phyloP scores from a whole-genome alignment of 2,329 filamentous ascomycete species.

The Penicillium digitatum region DNA sequence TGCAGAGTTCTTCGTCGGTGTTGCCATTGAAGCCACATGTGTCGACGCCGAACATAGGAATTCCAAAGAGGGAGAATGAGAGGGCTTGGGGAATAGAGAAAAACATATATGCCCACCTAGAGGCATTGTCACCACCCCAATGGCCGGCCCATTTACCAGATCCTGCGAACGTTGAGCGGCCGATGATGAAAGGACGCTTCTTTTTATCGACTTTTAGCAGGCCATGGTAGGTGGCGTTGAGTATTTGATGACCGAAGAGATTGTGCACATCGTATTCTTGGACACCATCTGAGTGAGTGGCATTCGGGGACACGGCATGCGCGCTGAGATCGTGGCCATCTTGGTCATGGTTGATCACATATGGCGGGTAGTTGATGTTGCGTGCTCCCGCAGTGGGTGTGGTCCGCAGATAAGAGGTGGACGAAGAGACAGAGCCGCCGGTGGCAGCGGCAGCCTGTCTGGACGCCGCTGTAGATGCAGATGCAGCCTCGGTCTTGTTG shows the following conservation, averaged over 20 bases:
- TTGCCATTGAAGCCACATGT: constrained; percentile 69
- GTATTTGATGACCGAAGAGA: constrained; percentile 68
- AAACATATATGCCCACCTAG: constrained; percentile 69
- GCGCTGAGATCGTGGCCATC: constrained; percentile 62
- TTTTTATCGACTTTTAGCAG: constrained; percentile 60
- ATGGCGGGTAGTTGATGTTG: constrained; percentile 70
- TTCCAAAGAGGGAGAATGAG: constrained; percentile 68
- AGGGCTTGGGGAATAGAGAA: constrained; percentile 75
- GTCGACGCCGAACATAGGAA: constrained; percentile 72
- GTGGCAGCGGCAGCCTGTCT: constrained; percentile 47
- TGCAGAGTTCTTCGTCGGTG: constrained; percentile 65
- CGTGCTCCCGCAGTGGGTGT: constrained; percentile 61
- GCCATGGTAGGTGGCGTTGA: constrained; percentile 71
- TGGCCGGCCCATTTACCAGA: constrained; percentile 72
- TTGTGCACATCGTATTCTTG: constrained; percentile 82
- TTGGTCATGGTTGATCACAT: constrained; percentile 69
- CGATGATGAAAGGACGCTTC: constrained; percentile 79
- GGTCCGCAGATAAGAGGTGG: constrained; percentile 53
- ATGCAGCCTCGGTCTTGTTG: constrained; percentile 63
- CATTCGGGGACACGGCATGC: constrained; percentile 71
- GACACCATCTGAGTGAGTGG: constrained; percentile 68
- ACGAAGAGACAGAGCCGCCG: constrained; percentile 30
- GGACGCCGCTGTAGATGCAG: constrained; percentile 53
- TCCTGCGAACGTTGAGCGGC: constrained; percentile 74
- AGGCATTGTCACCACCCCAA: constrained; percentile 75